Base-by-base conservation (phyloP, 2,329 filamentous ascomycete genomes). In the Colletotrichum spinosum region DNA sequence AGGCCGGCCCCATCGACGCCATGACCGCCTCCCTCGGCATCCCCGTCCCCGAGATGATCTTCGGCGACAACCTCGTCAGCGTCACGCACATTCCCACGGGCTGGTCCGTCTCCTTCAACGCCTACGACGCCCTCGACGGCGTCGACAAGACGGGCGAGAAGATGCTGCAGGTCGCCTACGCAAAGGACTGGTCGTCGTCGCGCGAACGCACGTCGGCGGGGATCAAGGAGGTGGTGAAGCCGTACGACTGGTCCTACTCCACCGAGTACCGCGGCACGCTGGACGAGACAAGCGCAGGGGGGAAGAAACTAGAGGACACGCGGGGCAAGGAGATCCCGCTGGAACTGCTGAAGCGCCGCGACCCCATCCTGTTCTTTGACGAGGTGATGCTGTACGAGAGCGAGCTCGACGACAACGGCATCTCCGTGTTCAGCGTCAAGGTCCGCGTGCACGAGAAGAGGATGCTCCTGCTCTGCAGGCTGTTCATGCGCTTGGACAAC, bases 171-270 rank as follows among this genome's bases (percentile, higher is more conserved):
- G 96, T 99, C 52, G 92, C 94, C 46, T 94, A 98, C 79, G 97
- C 96, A 2, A 87, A 89, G 69, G 92, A 94, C 76, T 99, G 96
- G 96, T 83, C 81, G 70, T 83, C 83, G 69, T 86, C 80, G 55
- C 79, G 84, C 63, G 93, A 94, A 76, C 89, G 90, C 77, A 92
- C 92, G 72, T 91, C 92, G 54, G 92, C 94, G 72, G 92, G 91
- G 60, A 97, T 99, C 76, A 93, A 93, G 75, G 93, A 97, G 75
- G 90, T 97, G 34, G 93, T 99, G 59, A 94, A 94, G 80, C 94
- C 95, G 3, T 99, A 97, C 76, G 96, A 99, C 80, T 99, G 96
- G 96, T 97, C 93, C 68, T 99, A 98, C 80, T 96, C 90, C 70
- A 97, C 95, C 41, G 86, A 90, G 70, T 99, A 97, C 79, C 86